phyloP scores from a whole-genome alignment of 2,329 filamentous ascomycete species.

The Xylariales sp. region DNA sequence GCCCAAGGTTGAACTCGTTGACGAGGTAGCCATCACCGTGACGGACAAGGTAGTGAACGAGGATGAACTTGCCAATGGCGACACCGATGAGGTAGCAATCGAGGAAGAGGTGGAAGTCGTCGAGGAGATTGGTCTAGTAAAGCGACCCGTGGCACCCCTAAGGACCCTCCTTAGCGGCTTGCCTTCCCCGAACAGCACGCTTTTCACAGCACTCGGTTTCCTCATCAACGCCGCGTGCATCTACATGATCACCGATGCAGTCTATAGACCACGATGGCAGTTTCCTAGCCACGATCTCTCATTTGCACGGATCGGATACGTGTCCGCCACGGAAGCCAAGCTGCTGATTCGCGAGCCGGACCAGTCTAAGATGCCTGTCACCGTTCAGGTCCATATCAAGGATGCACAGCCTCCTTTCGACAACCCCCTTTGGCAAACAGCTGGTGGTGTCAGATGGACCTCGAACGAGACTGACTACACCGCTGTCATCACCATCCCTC shows the following conservation, averaged over 20 bases:
- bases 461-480: constrained; percentile 81
- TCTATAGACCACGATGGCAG: constrained; percentile 67
- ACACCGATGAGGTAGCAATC: constrained; percentile 29
- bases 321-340: constrained; percentile 74
- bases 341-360: constrained; percentile 84
- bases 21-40: constrained; percentile 53
- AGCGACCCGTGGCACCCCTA: constrained; percentile 52
- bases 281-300: constrained; percentile 72
- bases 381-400: constrained; percentile 59
- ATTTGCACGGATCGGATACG: constrained; percentile 82
- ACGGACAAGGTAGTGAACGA: constrained; percentile 40
- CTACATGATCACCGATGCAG: constrained; percentile 67
- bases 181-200: constrained; percentile 65
- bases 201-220: constrained; percentile 64
- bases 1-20: constrained; percentile 53
- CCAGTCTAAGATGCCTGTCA: constrained; percentile 67
- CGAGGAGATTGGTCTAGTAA: constrained; percentile 56
- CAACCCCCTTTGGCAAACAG: constrained; percentile 60
- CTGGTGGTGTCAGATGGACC: constrained; percentile 60
- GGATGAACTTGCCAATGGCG: constrained; percentile 28
- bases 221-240: constrained; percentile 68
- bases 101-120: constrained; percentile 54
- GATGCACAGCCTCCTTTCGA: constrained; percentile 48
- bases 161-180: constrained; percentile 69
- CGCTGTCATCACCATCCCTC: constrained; percentile 59